phyloP scores from a whole-genome alignment of 805 yeast genomes.

The Hanseniaspora lachancei region DNA sequence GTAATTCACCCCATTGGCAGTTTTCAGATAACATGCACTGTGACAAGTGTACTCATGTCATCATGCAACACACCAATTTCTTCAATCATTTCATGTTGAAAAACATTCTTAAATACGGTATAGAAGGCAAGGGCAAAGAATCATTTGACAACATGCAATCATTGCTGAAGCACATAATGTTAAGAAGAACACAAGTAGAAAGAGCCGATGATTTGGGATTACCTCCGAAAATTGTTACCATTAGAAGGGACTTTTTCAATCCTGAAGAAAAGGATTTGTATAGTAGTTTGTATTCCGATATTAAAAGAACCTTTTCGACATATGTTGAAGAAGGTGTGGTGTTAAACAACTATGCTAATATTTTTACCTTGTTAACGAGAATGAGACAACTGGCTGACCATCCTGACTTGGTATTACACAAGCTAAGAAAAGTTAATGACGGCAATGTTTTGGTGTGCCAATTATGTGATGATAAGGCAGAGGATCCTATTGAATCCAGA shows the following conservation, averaged over 20 bases:
- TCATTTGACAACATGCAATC: conserved; percentile 68
- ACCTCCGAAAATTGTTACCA: conserved; percentile 89
- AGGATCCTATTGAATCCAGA: conserved; percentile 87
- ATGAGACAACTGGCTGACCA: conserved; percentile 98
- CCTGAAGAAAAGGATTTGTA: conserved; percentile 92
- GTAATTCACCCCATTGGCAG: conserved; percentile 70
- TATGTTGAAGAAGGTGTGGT: conserved; percentile 95
- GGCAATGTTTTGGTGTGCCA: conserved; percentile 55
- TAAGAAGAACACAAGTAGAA: conserved; percentile 88
- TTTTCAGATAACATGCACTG: conserved; percentile 76
- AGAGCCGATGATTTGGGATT: conserved; percentile 94
- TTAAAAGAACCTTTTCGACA: conserved; percentile 75
- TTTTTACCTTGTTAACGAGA: conserved; percentile 86
- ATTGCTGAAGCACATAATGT: conserved; percentile 67
- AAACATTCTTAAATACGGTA: conserved; percentile 77
- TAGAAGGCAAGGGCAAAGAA: conserved; percentile 64
- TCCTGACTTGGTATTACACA: conserved; percentile 82
- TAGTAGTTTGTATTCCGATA: conserved; percentile 73
- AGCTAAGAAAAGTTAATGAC: conserved; percentile 35
- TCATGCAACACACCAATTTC: conserved; percentile 89
- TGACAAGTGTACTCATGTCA: conserved; percentile 75
- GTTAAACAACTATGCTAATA: conserved; percentile 89
- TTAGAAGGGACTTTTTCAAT: conserved; percentile 75
- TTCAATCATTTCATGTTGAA: conserved; percentile 93
- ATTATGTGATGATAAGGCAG: conserved; percentile 94